A percentile compares a stretch with the other conserved stretches of the same genome.
Conservation (phyloP, 495 filamentous ascomycete genomes). For the Hypoxylon subgilvum region DNA sequence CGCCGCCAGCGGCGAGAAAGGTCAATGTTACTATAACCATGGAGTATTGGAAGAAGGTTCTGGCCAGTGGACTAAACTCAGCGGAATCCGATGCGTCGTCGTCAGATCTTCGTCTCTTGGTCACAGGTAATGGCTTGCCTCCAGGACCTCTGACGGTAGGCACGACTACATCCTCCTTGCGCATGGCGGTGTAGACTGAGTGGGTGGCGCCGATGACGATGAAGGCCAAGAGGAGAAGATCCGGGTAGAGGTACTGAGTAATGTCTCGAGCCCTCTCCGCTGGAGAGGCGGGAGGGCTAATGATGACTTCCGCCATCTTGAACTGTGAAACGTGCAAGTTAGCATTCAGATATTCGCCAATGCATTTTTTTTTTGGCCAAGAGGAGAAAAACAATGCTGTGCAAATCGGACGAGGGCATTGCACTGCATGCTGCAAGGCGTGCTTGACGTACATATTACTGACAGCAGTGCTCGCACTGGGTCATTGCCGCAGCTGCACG, state of each 20-base stretch:
- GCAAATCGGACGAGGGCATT: conserved; percentile 39
- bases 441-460: conserved; percentile 46
- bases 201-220: conserved; percentile 50
- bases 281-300: conserved; percentile 38
- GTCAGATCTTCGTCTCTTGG: conserved; percentile 52
- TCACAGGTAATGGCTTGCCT: conserved; percentile 77
- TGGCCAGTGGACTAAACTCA: conserved; percentile 64
- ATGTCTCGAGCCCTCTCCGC: conserved; percentile 44
- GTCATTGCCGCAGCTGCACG: conserved; percentile 40
- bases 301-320: conserved; percentile 43
- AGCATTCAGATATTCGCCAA: conserved; percentile 18
- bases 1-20: conserved; percentile 73
- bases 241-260: conserved; percentile 53
- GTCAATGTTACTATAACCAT: conserved; percentile 70
- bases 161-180: conserved; percentile 48
- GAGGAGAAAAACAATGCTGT: conserved; percentile 6
- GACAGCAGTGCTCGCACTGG: conserved; percentile 37
- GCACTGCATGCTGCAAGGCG: conserved; percentile 47
- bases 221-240: conserved; percentile 51
- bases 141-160: conserved; percentile 67
- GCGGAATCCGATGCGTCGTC: conserved; percentile 39
- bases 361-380: not conserved
- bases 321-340: conserved; percentile 32
- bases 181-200: conserved; percentile 51
- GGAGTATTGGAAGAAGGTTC: conserved; percentile 75